Evolutionary conservation across 305 asterid species (phyloP).

Genomic region (Andrographis paniculata): DNA sequence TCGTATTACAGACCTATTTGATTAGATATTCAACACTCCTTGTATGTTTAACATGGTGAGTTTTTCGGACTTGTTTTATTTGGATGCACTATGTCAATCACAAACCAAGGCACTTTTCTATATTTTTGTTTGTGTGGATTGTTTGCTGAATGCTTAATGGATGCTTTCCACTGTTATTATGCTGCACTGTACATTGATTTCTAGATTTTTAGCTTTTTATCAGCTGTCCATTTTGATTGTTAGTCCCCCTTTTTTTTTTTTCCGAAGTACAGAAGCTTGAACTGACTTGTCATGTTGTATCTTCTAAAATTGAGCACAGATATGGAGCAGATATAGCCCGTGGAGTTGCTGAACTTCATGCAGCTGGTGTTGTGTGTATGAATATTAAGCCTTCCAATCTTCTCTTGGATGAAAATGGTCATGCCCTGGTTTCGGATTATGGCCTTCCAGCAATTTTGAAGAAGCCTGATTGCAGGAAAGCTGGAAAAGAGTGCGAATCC

Average conservation of each 20-base stretch:
- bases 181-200: too few relatives aligned
- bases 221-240: too few relatives aligned
- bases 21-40: too few relatives aligned
- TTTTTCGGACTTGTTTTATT: too few relatives aligned
- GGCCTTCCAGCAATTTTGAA: slow-evolving; percentile 93
- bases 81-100: too few relatives aligned
- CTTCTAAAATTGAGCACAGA: slow-evolving; percentile 38
- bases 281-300: slow-evolving; percentile 22
- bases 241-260: too few relatives aligned
- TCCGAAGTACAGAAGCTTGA: background rate
- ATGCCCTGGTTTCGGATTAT: slow-evolving; percentile 92
- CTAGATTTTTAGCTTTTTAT: too few relatives aligned
- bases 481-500: slow-evolving; percentile 71
- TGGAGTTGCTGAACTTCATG: slow-evolving; percentile 98
- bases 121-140: slow-evolving; percentile 3
- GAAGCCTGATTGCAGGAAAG: slow-evolving; percentile 78
- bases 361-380: slow-evolving; percentile 98
- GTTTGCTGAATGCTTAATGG: slow-evolving; percentile 11
- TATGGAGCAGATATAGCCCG: slow-evolving; percentile 98
- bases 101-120: slow-evolving; percentile 3
- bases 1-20: too few relatives aligned
- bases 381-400: slow-evolving; percentile 92
- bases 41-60: too few relatives aligned
- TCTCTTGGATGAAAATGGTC: slow-evolving; percentile 87
- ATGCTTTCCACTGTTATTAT: background rate